Evolutionary conservation across 1,284 basidiomycete species (phyloP).

Genomic region (Wallemia mellicola): DNA sequence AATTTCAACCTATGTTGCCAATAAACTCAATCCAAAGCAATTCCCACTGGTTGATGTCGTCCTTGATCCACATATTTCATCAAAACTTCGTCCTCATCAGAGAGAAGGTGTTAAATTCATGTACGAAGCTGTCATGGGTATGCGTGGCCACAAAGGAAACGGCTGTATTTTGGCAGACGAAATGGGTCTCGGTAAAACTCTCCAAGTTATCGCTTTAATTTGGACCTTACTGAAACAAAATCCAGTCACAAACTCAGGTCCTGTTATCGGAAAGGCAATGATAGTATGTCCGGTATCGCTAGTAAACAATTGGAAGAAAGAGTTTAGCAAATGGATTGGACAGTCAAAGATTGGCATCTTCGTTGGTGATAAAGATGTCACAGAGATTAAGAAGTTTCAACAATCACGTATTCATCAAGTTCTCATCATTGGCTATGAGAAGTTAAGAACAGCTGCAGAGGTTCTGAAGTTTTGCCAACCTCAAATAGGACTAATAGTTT

Average conservation of each 20-base stretch:
- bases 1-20: conserved; percentile 33
- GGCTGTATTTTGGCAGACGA: conserved; percentile 95
- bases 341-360: conserved; percentile 48
- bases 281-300: conserved; percentile 87
- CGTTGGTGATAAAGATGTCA: conserved; percentile 46
- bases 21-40: conserved; percentile 35
- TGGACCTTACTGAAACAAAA: conserved; percentile 83
- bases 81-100: conserved; percentile 63
- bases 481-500: conserved; percentile 70
- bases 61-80: conserved; percentile 58
- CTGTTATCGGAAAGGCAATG: conserved; percentile 41
- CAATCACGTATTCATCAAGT: conserved; percentile 31
- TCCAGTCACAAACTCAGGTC: conserved; percentile 31
- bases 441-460: conserved; percentile 13
- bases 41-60: conserved; percentile 53
- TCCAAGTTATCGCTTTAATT: conserved; percentile 52
- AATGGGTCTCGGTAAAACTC: conserved; percentile 82
- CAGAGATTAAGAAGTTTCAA: conserved; percentile 36
- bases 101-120: conserved; percentile 62
- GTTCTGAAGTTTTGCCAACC: conserved; percentile 22
- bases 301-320: conserved; percentile 77
- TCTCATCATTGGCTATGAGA: conserved; percentile 83
- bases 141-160: conserved; percentile 46
- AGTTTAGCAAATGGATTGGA: conserved; percentile 87
- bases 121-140: conserved; percentile 87